Evolutionary conservation across 345 rosid genomes (phyloP).

Genomic region (Gossypium ekmanianum): DNA sequence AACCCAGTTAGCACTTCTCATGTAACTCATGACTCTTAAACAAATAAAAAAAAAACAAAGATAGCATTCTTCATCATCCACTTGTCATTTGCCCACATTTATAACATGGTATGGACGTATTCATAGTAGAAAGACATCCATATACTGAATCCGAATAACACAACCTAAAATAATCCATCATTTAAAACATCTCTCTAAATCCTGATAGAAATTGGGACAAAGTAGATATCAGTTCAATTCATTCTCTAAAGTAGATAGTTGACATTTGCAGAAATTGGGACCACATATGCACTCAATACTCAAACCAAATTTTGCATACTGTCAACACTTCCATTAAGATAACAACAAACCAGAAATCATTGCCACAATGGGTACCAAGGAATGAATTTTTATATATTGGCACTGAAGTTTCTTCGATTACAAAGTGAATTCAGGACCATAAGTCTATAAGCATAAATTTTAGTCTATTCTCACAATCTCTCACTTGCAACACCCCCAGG

Average conservation of each 20-base stretch:
- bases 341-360: not conserved
- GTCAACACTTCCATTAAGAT: not conserved
- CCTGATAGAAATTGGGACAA: not conserved
- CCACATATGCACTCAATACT: not conserved
- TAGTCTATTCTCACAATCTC: slow-evolving; percentile 20
- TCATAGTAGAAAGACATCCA: not conserved
- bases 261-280: not conserved
- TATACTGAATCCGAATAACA: not conserved
- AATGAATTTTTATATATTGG: not conserved
- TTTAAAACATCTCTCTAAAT: not conserved
- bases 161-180: not conserved
- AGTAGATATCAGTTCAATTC: not conserved
- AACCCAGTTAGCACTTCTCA: no score
- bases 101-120: not conserved
- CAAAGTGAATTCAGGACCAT: not conserved
- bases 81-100: no score
- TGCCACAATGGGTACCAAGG: not conserved
- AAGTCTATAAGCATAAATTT: slow-evolving; percentile 14
- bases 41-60: no score
- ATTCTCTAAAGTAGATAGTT: not conserved
- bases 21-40: no score
- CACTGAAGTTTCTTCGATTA: not conserved
- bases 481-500: slow-evolving; percentile 18
- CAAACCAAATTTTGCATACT: not conserved
- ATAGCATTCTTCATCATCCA: no score